These are phyloP conservation scores for Mrakia blollopis DNA, from an alignment of 768 basidiomycete genomes.

Conservation along the genomic window DNA sequence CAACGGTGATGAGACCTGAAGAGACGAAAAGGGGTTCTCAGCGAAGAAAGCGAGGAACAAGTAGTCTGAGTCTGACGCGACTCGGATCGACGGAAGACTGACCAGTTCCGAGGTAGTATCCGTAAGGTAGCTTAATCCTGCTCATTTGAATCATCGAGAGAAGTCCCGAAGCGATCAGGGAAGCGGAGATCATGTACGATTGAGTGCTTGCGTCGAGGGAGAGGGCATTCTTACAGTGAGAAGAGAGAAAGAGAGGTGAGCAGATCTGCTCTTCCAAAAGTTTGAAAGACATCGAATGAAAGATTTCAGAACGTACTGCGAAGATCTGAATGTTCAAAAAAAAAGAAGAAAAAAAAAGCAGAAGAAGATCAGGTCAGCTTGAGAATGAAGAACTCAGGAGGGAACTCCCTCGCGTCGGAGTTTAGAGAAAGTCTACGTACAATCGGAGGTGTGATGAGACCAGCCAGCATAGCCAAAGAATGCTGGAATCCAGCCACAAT, in stretches of 20 bases:
- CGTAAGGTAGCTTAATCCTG: constrained; percentile 55
- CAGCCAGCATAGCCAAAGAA: constrained; percentile 74
- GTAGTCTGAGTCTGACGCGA: not conserved
- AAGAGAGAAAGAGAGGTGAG: no score
- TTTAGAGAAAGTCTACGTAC: no score
- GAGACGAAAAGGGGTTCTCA: not conserved
- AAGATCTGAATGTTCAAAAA: no score
- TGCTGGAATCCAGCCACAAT: constrained; percentile 56
- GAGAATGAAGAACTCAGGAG: no score
- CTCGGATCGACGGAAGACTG: constrained; percentile 49
- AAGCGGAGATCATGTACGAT: constrained; percentile 74
- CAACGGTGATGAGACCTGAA: constrained; percentile 70
- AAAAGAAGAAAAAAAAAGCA: no score
- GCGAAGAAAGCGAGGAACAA: not conserved
- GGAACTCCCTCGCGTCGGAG: no score
- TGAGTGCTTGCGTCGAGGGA: constrained; percentile 57
- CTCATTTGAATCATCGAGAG: constrained; percentile 66
- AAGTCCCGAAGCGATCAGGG: constrained; percentile 60
- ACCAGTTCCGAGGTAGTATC: constrained; percentile 53
- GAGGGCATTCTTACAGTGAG: constrained; percentile 44
- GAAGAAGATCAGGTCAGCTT: no score
- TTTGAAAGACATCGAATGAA: no score
- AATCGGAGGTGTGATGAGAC: constrained; percentile 71
- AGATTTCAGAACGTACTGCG: no score
- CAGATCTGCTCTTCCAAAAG: no score